phyloP scores from a whole-genome alignment of 495 filamentous ascomycete genomes.

The Sordaria brevicollis region DNA sequence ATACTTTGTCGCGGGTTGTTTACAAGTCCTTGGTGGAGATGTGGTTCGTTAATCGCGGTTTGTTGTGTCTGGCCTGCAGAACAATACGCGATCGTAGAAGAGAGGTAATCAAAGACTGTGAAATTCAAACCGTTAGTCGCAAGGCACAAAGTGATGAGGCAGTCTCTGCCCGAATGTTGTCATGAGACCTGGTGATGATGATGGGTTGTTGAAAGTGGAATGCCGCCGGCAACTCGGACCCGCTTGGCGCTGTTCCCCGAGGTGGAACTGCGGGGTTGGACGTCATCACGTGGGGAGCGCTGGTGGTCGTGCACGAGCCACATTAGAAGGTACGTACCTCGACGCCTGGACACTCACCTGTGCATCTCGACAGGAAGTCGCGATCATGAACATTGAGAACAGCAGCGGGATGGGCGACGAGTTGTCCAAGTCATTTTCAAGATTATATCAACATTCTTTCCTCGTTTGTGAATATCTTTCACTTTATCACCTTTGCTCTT shows the following conservation, averaged over 20 bases:
- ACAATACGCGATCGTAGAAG: not conserved
- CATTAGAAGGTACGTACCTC: not conserved
- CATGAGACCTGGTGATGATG: not conserved
- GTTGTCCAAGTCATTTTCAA: too few species aligned
- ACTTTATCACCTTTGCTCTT: too few species aligned
- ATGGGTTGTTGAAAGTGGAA: not conserved
- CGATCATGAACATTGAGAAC: not conserved
- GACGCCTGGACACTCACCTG: not conserved
- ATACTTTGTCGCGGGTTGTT: not conserved
- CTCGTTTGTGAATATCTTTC: too few species aligned
- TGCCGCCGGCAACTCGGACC: not conserved
- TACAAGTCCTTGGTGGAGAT: not conserved
- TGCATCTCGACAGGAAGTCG: not conserved
- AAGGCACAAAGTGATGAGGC: not conserved
- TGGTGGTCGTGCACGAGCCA: not conserved
- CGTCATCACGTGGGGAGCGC: not conserved
- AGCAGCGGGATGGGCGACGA: not conserved
- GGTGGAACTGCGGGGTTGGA: not conserved
- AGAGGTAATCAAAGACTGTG: not conserved
- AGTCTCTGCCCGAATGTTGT: not conserved
- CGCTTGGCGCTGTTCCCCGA: not conserved
- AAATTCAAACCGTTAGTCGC: not conserved
- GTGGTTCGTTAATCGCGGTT: not conserved
- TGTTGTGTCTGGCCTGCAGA: not conserved
- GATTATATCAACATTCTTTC: too few species aligned